Percentiles rank a stretch among this genome's conserved stretches.
Evolutionary conservation across 129 eudicot genomes (phyloP).

Genomic region (Gnaphalium uliginosum): DNA sequence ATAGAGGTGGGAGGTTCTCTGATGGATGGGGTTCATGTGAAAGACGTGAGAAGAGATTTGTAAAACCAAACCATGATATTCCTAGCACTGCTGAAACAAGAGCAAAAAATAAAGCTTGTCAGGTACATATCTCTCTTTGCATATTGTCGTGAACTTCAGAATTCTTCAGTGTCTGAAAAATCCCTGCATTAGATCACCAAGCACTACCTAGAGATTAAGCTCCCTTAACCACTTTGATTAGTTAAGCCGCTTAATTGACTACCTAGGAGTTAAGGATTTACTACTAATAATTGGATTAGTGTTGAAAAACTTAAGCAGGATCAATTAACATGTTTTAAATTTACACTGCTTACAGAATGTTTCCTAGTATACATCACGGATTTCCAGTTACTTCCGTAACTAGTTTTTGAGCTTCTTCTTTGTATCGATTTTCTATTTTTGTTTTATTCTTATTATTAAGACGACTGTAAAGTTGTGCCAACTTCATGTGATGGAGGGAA

Average conservation of each 20-base stretch:
- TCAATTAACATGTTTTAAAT: neutral
- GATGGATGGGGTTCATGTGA: slow-evolving; percentile 99
- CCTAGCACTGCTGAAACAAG: slow-evolving; percentile 99
- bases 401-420: slow-evolving; percentile 2
- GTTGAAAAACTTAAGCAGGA: neutral
- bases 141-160: neutral
- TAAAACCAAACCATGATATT: slow-evolving; percentile 92
- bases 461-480: neutral
- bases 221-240: slow-evolving; percentile 6
- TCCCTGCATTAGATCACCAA: neutral
- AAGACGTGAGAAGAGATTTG: slow-evolving; percentile 84
- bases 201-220: slow-evolving; percentile 1
- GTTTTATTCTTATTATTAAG: neutral
- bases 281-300: neutral
- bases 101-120: slow-evolving; percentile 97
- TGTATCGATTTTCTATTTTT: neutral
- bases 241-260: neutral
- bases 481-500: neutral
- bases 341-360: neutral
- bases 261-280: slow-evolving; percentile 1
- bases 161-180: neutral
- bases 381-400: neutral
- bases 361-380: neutral
- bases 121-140: slow-evolving; percentile 46
- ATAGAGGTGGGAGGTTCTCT: slow-evolving; percentile 92